Percentiles rank a stretch among this genome's conserved stretches.
These are phyloP conservation scores for Clonostachys rosea DNA, from an alignment of 2,329 filamentous ascomycete species.

Conservation along the genomic window DNA sequence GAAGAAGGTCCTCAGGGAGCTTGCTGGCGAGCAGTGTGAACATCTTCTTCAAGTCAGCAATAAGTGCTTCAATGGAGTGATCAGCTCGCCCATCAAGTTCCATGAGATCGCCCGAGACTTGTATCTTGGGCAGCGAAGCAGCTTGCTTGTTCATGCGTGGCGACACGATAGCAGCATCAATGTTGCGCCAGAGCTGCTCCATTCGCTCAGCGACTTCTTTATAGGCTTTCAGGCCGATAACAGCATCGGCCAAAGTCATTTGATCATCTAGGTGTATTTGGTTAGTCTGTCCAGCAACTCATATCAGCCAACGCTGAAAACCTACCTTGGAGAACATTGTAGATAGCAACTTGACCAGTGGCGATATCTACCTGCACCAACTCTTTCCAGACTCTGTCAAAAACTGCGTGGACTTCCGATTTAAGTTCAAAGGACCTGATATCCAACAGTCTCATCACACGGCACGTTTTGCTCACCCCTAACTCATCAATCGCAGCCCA, in stretches of 20 bases:
- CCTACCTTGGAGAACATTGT: slow-evolving; percentile 44
- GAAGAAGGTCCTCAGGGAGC: slow-evolving; percentile 49
- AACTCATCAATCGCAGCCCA: slow-evolving; percentile 55
- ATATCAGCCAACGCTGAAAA: background rate
- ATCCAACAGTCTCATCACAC: slow-evolving; percentile 61
- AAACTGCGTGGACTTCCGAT: slow-evolving; percentile 58
- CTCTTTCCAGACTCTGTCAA: slow-evolving; percentile 67
- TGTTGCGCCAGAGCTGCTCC: slow-evolving; percentile 54
- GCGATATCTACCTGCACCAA: slow-evolving; percentile 60
- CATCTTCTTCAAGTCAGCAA: slow-evolving; percentile 46
- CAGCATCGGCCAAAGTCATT: slow-evolving; percentile 48
- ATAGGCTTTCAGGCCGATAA: slow-evolving; percentile 52
- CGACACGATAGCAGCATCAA: slow-evolving; percentile 56
- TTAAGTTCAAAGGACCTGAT: slow-evolving; percentile 63
- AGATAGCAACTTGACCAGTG: slow-evolving; percentile 50
- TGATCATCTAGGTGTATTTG: slow-evolving; percentile 32
- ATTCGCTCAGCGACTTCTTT: slow-evolving; percentile 58
- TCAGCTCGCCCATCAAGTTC: slow-evolving; percentile 35
- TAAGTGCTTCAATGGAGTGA: slow-evolving; percentile 41
- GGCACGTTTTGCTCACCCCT: slow-evolving; percentile 55
- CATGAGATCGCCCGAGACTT: slow-evolving; percentile 34
- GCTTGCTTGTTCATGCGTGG: slow-evolving; percentile 48
- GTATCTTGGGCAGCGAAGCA: slow-evolving; percentile 29
- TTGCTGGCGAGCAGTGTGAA: slow-evolving; percentile 46
- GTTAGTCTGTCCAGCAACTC: slow-evolving; percentile 8